Base-by-base conservation (phyloP, 1,284 basidiomycete genomes). In the Lignosus rhinocerotis region DNA sequence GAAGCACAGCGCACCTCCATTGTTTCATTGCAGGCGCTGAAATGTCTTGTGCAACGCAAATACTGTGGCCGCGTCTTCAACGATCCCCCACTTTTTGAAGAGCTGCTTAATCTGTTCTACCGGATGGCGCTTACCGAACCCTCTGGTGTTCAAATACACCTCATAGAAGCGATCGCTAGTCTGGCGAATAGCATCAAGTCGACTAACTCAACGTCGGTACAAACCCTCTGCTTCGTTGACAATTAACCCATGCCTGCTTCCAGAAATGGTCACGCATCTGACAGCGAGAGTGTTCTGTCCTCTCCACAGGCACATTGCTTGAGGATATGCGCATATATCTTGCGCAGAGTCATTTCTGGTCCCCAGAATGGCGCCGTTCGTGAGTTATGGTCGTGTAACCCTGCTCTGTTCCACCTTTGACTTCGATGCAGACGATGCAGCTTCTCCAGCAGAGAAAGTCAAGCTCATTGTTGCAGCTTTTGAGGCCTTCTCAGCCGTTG, bases 91-190 rank as follows among this genome's bases (percentile, higher is more conserved):
- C 85, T 94, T 36, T 96, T 97, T 67, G 92, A 94, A 48, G 96
- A 99, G 75, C 86, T 99, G 54, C 86, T 90, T 68, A 90, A 89
- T 49, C 76, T 98, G 9, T 93, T 88, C 71, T 94, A 96, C 71
- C 86, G 96, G 2, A 86, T 98, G 72, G 91, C 91, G 0, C 87
- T 98, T 81, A 92, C 91, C 2, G 95, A 97, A 70, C 78, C 87
- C 0, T 85, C 91, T 0, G 74, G 69, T 0, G 83, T 95, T 21
- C 92, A 95, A 69, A 74, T 84, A 0, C 83, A 90, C 60, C 82
- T 98, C 46, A 79, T 95, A 3, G 88, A 91, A 60, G 84, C 92
- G 21, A 75, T 96, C 33, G 78, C 81, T 2, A 77, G 79, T 12
- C 84, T 93, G 64, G 87, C 86, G 5, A 78, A 77, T 6, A 84